Base-by-base conservation (phyloP, 306 rosid species). In the Casuarina cunninghamiana region DNA sequence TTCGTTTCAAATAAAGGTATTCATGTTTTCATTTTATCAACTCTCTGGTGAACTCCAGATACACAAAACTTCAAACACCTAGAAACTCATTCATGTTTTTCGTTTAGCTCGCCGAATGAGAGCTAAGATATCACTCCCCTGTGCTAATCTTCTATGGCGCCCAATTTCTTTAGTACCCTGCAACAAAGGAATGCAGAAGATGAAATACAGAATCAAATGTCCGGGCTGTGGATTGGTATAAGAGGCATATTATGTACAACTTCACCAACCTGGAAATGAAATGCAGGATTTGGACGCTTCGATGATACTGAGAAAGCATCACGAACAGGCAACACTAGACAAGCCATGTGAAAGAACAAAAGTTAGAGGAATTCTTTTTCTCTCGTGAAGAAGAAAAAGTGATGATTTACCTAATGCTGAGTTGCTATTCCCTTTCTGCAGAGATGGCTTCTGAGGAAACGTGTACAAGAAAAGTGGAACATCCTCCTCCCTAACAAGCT, bases 211-310 rank as follows among this genome's bases (percentile, higher is more conserved):
- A 48, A 10, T 46, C 10, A 48, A 10, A 48, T 48, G 11, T 48
- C 5, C 8, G 16, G 49, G 8, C 53, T 32, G 37, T 44, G 58
- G 12, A 16, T 19, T 58, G 71, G 58, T 37, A 50, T 17, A 16
- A 62, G 69, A 61, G 45, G 67, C 44, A 67, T 38, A 10, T 37
- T 2, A 15, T 55, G n/a, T 38, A 12, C 17, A 7, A 15, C 61
- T 6, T 38, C 32, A 75, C 83, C 77, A 76, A 90, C 97, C 87
- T 92, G 97, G 78, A 92, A 91, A 73, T 94, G 87, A 80, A 94
- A 92, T 65, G 88, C 76, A 60, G 93, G 83, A 75, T 85, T 90
- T 71, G 89, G 84, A 48, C 80, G 88, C 75, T 87, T 88, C 35
- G 94, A 83, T 61, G 86, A 81, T 26, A 83, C 77, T 26, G 91